Percentiles rank a stretch among this genome's conserved stretches.
Conservation (phyloP, 306 rosid species). For the Quercus robur region DNA sequence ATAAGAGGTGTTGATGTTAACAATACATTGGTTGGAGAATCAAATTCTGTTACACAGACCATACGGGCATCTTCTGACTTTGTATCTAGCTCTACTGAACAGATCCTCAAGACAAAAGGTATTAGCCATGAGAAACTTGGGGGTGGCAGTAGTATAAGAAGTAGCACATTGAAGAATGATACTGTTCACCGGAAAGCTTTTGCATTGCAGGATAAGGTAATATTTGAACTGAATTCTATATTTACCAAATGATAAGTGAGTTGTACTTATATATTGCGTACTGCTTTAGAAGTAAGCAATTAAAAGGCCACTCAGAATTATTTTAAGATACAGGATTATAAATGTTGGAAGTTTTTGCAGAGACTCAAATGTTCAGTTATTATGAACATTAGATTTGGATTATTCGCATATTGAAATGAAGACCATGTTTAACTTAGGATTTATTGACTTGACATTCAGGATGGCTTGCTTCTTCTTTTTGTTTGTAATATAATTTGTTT, state of each 20-base stretch:
- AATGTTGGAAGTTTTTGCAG: neutral
- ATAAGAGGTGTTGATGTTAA: conserved; percentile 22
- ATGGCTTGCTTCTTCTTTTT: neutral
- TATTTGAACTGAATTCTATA: conserved; percentile 14
- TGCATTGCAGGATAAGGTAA: conserved; percentile 96
- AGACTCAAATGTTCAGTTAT: neutral
- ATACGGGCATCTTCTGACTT: conserved; percentile 38
- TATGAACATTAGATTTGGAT: neutral
- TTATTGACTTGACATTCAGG: neutral
- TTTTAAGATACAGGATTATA: neutral
- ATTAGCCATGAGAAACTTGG: conserved; percentile 35
- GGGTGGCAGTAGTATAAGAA: conserved; percentile 28
- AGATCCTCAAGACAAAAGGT: conserved; percentile 34
- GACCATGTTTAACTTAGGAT: neutral
- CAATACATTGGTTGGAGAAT: conserved; percentile 36
- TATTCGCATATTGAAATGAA: neutral
- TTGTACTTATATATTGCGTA: neutral
- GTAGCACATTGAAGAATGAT: conserved; percentile 50
- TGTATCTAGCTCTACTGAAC: conserved; percentile 42
- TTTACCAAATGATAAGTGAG: conserved; percentile 7
- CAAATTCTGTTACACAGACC: conserved; percentile 32
- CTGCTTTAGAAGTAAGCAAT: neutral
- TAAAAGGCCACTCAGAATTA: neutral
- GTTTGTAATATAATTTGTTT: conserved; percentile 1
- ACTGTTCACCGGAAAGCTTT: conserved; percentile 70